Evolutionary conservation across 345 rosid genomes (phyloP).

Genomic region (Brassica juncea): DNA sequence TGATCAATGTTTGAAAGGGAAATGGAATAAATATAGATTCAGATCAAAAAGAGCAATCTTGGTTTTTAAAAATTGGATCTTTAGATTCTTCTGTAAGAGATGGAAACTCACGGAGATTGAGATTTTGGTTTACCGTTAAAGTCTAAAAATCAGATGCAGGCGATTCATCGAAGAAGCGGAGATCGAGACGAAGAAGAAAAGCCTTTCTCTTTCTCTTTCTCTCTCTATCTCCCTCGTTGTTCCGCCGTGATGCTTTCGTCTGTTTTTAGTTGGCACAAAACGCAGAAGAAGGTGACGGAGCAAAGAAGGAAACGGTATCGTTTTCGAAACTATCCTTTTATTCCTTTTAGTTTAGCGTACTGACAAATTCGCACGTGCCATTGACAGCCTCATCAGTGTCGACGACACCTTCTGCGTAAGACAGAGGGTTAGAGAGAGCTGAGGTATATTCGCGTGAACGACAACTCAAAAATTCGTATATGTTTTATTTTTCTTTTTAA

Average conservation of each 20-base stretch:
- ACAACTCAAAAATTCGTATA: constrained; percentile 29
- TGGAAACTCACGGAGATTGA: background rate
- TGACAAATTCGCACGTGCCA: constrained; percentile 19
- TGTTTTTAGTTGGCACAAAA: constrained; percentile 21
- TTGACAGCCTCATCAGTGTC: background rate
- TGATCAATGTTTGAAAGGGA: background rate
- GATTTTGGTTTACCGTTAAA: constrained; percentile 10
- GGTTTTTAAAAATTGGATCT: background rate
- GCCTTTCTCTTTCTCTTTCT: constrained; percentile 23
- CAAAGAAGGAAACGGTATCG: constrained; percentile 10
- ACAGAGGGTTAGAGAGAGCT: background rate
- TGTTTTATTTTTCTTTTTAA: constrained; percentile 3
- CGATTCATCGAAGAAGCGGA: background rate
- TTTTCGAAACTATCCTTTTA: background rate
- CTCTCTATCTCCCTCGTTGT: constrained; percentile 24
- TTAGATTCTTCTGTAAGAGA: background rate
- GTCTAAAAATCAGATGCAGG: background rate
- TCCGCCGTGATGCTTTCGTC: background rate
- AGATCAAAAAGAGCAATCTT: constrained; percentile 7
- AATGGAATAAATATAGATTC: background rate
- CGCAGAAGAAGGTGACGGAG: constrained; percentile 7
- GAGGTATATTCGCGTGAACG: constrained; percentile 32
- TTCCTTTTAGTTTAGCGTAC: background rate
- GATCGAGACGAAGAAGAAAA: constrained; percentile 21
- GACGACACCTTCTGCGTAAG: background rate